These are phyloP conservation scores for Microascus cirrosus DNA, from an alignment of 2,329 filamentous ascomycete genomes.

Conservation along the genomic window DNA sequence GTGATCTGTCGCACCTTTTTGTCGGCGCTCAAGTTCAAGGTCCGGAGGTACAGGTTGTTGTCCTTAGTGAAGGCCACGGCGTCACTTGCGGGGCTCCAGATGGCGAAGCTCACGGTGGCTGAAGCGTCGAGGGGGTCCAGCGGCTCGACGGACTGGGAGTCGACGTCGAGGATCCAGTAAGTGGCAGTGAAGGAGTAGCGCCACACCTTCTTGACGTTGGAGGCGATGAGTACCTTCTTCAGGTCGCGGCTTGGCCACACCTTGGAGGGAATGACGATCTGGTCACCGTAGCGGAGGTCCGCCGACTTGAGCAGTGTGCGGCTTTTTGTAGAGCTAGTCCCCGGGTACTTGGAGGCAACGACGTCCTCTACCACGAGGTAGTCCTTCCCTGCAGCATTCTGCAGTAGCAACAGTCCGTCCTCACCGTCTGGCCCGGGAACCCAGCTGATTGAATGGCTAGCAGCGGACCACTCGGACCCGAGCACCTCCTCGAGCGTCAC, in stretches of 20 bases:
- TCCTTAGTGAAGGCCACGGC: conserved; percentile 79
- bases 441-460: conserved; percentile 60
- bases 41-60: conserved; percentile 83
- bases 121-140: conserved; percentile 59
- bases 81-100: conserved; percentile 81
- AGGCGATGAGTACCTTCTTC: conserved; percentile 75
- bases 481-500: conserved; percentile 64
- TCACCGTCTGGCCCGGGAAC: conserved; percentile 62
- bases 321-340: conserved; percentile 29
- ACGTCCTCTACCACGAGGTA: conserved; percentile 86
- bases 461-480: conserved; percentile 52
- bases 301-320: conserved; percentile 65
- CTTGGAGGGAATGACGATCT: conserved; percentile 43
- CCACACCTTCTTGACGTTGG: conserved; percentile 66
- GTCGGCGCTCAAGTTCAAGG: conserved; percentile 26
- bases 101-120: conserved; percentile 67
- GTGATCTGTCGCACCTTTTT: conserved; percentile 63
- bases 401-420: conserved; percentile 77
- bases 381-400: conserved; percentile 50
- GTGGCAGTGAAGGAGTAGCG: conserved; percentile 76
- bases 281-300: conserved; percentile 48
- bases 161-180: conserved; percentile 91
- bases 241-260: conserved; percentile 73
- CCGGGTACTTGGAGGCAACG: conserved; percentile 28
- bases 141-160: conserved; percentile 63